Base-by-base conservation (phyloP, 2,329 filamentous ascomycete genomes). In the Cladobotryum protrusum region DNA sequence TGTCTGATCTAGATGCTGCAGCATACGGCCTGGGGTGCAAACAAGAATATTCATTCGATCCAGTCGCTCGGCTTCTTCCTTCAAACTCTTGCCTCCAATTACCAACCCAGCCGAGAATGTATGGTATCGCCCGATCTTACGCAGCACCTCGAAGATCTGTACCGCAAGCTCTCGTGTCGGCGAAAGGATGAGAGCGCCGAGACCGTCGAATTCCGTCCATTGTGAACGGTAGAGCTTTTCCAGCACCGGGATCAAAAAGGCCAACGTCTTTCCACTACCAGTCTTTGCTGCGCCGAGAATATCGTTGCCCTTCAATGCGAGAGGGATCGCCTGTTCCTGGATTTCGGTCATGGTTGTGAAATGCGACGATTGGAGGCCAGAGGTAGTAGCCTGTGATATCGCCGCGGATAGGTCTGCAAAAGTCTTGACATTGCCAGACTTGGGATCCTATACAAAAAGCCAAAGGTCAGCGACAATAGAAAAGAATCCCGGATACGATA, bases 11-110 rank as follows among this genome's bases (percentile, higher is more conserved):
- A 99, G 75, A 67, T 99, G 93, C 69, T 99, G 93, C 59, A 97
- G 72, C 78, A 99, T 95, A 34, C 93, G 82, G 2, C 93, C 93
- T 0, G 93, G 93, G 1, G 93, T 99, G 62, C 91, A 95, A 9
- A 99, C 89, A 20, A 99, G 72, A 43, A 99, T 97, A 65, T 97
- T 99, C 92, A 99, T 97, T 56, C 89, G 82, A 3, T 82, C 81
- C 53, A 99, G 66, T 33, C 91, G 80, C 59, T 95, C 88, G 19
- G 88, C 83, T 70, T 99, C 82, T 61, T 96, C 91, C 63, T 87
- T 85, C 60, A 96, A 64, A 65, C 81, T 91, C 76, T 95, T 96
- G 37, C 93, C 93, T 37, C 93, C 93, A 60, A 97, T 97, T 9
- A 99, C 82, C 60, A 97, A 70, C 0, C 93, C 93, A 0, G 93